Base-by-base conservation (phyloP, 2,329 filamentous ascomycete genomes). In the Didymella sp. region DNA sequence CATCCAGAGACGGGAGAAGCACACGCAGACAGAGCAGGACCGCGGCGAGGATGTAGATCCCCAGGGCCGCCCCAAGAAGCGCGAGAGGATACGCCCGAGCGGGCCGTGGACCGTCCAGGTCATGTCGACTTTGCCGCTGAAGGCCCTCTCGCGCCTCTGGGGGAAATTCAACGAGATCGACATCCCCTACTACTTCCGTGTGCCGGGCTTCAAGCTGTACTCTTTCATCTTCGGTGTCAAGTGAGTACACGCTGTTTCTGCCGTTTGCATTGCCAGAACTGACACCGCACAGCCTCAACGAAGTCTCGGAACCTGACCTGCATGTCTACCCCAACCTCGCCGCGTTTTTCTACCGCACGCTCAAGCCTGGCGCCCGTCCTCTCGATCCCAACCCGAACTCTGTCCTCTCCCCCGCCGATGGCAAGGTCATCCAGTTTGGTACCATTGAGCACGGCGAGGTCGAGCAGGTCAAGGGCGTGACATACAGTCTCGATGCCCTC, bases 381-480 rank as follows among this genome's bases (percentile, higher is more conserved):
- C 82, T 99, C 13, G 92, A 98, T 71, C 86, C 91, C 1, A 87
- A 94, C 65, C 85, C 86, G 1, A 89, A 90, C 70, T 90, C 92
- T 9, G 79, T 99, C 5, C 80, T 98, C 7, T 95, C 92, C 0
- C 96, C 95, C 1, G 87, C 95, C 5, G 95, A 99, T 75, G 95
- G 95, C 43, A 89, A 90, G 62, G 85, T 99, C 42, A 85, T 99
- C 24, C 94, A 98, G 69, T 97, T 92, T 67, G 95, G 95, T 11
- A 88, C 87, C 67, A 97, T 99, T 55, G 89, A 96, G 70, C 87
- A 93, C 69, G 93, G 94, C 44, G 92, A 97, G 71, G 96, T 99
- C 40, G 95, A 99, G 76, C 95, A 99, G 79, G 94, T 99, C 62
- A 99, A 99, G 79, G 95, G 95, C 58, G 95, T 99, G 84, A 99